Percentiles rank a stretch among this genome's conserved stretches.
Evolutionary conservation across 257 asterid species (phyloP).

Genomic region (Lithospermum erythrorhizon): DNA sequence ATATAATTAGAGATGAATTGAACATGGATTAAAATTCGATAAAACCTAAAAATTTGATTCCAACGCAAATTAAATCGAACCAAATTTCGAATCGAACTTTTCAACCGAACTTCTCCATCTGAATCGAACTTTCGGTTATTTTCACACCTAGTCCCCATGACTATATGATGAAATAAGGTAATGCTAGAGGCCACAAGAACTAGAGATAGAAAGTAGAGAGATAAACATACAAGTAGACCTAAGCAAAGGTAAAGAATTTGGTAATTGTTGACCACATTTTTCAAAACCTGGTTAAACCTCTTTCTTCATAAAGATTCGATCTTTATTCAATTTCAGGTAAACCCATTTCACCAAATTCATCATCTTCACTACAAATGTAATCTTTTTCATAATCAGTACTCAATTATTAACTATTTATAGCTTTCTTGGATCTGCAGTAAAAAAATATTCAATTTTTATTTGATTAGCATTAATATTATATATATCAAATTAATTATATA

Average conservation of each 20-base stretch:
- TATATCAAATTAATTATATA: slow-evolving; percentile 6
- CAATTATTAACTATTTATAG: slow-evolving; percentile 4
- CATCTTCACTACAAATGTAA: slow-evolving; percentile 9
- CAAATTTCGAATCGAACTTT: too few relatives aligned
- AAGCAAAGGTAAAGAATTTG: slow-evolving; percentile 3
- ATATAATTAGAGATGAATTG: too few relatives aligned
- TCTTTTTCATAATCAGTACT: slow-evolving; percentile 1
- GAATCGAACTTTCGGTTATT: too few relatives aligned
- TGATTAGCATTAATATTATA: slow-evolving; percentile 1
- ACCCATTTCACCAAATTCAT: neutral
- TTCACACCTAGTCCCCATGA: too few relatives aligned
- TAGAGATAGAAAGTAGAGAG: too few relatives aligned
- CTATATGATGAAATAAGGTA: neutral
- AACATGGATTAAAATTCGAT: too few relatives aligned
- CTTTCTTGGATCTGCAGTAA: slow-evolving; percentile 19
- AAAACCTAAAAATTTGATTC: too few relatives aligned
- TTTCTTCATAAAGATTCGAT: slow-evolving; percentile 13
- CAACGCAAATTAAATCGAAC: too few relatives aligned
- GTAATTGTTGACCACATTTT: slow-evolving; percentile 1
- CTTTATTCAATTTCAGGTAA: neutral
- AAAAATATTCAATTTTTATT: slow-evolving; percentile 2
- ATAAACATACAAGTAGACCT: neutral
- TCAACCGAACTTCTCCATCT: too few relatives aligned
- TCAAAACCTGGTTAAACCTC: slow-evolving; percentile 19
- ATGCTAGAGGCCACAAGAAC: slow-evolving; percentile 1